Percentiles rank a stretch among this genome's conserved stretches.
phyloP scores from a whole-genome alignment of 805 yeast species.

The Debaryomyces hansenii region DNA sequence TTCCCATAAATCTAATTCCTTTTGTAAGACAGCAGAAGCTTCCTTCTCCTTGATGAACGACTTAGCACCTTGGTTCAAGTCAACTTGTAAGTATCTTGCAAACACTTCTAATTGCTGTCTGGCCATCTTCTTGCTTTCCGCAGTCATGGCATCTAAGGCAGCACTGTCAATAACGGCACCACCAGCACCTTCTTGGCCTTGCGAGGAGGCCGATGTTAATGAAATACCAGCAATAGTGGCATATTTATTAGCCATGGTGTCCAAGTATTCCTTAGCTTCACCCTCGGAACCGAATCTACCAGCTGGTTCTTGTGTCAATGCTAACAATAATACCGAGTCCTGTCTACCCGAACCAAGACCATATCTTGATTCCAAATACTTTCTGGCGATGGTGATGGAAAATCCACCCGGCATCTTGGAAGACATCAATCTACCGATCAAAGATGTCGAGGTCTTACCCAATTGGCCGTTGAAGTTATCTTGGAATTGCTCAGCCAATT shows the following conservation, averaged over 20 bases:
- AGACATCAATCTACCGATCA: slow-evolving; percentile 87
- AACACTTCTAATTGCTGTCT: slow-evolving; percentile 83
- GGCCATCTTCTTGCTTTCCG: slow-evolving; percentile 69
- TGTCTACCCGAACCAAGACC: slow-evolving; percentile 94
- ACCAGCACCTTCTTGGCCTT: slow-evolving; percentile 64
- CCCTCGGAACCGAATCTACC: slow-evolving; percentile 80
- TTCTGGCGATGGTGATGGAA: slow-evolving; percentile 87
- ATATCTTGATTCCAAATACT: slow-evolving; percentile 87
- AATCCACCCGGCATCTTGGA: slow-evolving; percentile 99
- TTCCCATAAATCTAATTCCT: slow-evolving; percentile 88
- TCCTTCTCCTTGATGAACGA: slow-evolving; percentile 79
- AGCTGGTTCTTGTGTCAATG: slow-evolving; percentile 89
- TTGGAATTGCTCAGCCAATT: slow-evolving; percentile 93
- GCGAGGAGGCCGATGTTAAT: slow-evolving; percentile 64
- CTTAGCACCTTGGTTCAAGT: slow-evolving; percentile 88
- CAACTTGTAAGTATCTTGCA: slow-evolving; percentile 93
- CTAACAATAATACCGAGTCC: slow-evolving; percentile 80
- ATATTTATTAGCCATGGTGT: slow-evolving; percentile 76
- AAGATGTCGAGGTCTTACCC: slow-evolving; percentile 91
- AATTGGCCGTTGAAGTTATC: slow-evolving; percentile 83
- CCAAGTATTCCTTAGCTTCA: slow-evolving; percentile 91
- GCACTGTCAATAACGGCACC: slow-evolving; percentile 93
- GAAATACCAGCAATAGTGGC: slow-evolving; percentile 82
- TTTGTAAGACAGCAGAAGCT: slow-evolving; percentile 78
- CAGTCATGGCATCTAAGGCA: slow-evolving; percentile 80